phyloP scores from a whole-genome alignment of 352 stramenopile genomes.

The Phytophthora pistaciae region DNA sequence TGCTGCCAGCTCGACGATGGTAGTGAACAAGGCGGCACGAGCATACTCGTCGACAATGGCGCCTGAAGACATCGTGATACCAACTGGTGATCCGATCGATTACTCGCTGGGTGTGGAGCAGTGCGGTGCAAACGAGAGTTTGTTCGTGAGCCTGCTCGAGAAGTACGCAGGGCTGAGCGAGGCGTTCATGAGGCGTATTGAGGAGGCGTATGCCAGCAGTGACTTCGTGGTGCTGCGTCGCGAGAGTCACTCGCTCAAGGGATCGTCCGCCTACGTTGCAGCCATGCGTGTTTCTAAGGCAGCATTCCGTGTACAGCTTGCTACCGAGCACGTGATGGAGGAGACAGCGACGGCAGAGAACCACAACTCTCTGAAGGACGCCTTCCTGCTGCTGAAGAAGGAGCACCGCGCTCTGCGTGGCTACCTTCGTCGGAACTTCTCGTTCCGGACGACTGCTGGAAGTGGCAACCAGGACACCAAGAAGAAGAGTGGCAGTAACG shows the following conservation, averaged over 20 bases:
- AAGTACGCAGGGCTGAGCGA: constrained; percentile 82
- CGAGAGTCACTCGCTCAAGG: constrained; percentile 89
- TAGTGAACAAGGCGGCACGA: constrained; percentile 43
- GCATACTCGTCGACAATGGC: constrained; percentile 58
- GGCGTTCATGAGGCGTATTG: constrained; percentile 82
- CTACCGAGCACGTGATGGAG: constrained; percentile 83
- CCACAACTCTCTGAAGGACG: constrained; percentile 45
- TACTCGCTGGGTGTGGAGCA: constrained; percentile 85
- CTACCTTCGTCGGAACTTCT: constrained; percentile 87
- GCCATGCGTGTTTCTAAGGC: constrained; percentile 86
- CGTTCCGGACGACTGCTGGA: constrained; percentile 57
- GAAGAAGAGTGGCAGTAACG: constrained; percentile 41
- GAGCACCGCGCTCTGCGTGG: constrained; percentile 80
- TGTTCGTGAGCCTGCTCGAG: constrained; percentile 86
- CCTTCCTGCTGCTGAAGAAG: constrained; percentile 70
- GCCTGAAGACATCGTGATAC: constrained; percentile 79
- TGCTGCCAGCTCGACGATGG: constrained; percentile 31
- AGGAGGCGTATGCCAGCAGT: constrained; percentile 55
- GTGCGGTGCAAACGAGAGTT: constrained; percentile 80
- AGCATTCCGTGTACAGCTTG: constrained; percentile 81
- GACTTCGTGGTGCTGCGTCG: constrained; percentile 77
- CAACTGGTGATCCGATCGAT: constrained; percentile 81
- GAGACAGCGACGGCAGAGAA: constrained; percentile 44
- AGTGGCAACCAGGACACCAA: constrained; percentile 44
- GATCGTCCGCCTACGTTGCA: constrained; percentile 87